Evolutionary conservation across 192 early-diverging fungal species (phyloP), one percentile per base, ranked within the genome.

Genomic region (Entophlyctis helioformis): DNA sequence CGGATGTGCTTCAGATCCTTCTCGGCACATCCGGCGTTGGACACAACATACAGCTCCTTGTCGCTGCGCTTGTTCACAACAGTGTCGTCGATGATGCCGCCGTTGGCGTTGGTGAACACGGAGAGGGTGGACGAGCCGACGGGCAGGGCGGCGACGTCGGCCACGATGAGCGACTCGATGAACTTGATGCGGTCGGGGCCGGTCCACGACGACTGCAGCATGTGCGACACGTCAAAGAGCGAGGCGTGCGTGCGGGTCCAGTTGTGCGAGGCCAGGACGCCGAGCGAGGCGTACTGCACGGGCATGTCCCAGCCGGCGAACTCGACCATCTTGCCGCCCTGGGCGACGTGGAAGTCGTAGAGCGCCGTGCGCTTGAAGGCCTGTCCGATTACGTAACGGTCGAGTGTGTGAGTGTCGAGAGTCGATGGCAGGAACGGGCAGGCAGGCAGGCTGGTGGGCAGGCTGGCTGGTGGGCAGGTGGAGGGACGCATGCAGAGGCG

Each of bases 291-390:
- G 61, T 96, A 98, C 54, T 85, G 81, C 45, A 98, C 82, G 27
- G 95, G 95, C 95, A 98, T 98, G 46, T 73, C 72, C 82, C 87
- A 96, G 4, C 92, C 95, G 50, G 95, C 95, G 68, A 95, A 98
- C 27, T 87, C 86, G 13, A 92, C 92, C 83, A 98, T 96, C 73
- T 89, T 94, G 33, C 85, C 95, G 21, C 89, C 89, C 50, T 93
- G 71, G 56, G 73, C 54, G 31, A 89, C 76, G 71, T 98, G 95
- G 50, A 91, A 90, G 57, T 94, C 87, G 60, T 91, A 82, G 1
- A 98, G 74, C 2, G 86, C 73, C 6, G 90, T 96, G 48, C 78
- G 71, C 63, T 85, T 82, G 16, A 50, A 36, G 15, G 33, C 29
- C 29, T 31, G 29, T n/a, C n/a, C n/a, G n/a, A n/a, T n/a, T n/a